Percentiles rank a stretch among this genome's conserved stretches.
phyloP scores from a whole-genome alignment of 1,284 basidiomycete species.

The Apiotrichum montevideense region DNA sequence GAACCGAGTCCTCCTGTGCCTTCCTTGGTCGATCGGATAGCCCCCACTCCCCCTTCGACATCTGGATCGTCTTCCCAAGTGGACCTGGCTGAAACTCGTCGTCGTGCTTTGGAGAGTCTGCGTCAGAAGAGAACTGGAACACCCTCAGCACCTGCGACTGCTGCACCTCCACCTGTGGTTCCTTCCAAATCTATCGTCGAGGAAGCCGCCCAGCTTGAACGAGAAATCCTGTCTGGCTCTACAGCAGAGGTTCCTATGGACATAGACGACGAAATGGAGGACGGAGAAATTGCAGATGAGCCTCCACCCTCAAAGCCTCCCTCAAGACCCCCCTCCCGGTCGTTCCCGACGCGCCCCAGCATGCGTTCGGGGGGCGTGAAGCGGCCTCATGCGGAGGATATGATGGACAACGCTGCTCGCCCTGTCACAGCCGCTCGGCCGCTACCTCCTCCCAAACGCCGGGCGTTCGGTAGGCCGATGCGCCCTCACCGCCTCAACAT shows the following conservation, averaged over 20 bases:
- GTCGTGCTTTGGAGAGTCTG: conserved; percentile 35
- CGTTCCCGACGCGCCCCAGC: neutral
- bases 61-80: neutral
- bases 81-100: conserved; percentile 27
- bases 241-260: conserved; percentile 17
- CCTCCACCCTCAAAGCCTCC: neutral
- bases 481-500: conserved; percentile 20
- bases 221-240: conserved; percentile 24
- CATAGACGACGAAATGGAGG: conserved; percentile 29
- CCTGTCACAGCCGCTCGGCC: conserved; percentile 6
- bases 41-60: neutral
- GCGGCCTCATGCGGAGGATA: conserved; percentile 36
- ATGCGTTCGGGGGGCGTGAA: conserved; percentile 23
- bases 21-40: neutral
- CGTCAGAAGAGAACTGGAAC: conserved; percentile 8
- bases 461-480: conserved; percentile 23
- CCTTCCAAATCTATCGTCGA: conserved; percentile 18
- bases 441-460: conserved; percentile 14
- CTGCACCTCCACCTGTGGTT: neutral
- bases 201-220: conserved; percentile 28
- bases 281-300: conserved; percentile 33
- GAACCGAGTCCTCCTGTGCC: neutral
- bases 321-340: neutral
- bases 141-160: neutral
- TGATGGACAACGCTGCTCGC: conserved; percentile 25